Evolutionary conservation across 495 filamentous ascomycete genomes (phyloP), one percentile per base, ranked within the genome.

Genomic region (Xylaria longipes): DNA sequence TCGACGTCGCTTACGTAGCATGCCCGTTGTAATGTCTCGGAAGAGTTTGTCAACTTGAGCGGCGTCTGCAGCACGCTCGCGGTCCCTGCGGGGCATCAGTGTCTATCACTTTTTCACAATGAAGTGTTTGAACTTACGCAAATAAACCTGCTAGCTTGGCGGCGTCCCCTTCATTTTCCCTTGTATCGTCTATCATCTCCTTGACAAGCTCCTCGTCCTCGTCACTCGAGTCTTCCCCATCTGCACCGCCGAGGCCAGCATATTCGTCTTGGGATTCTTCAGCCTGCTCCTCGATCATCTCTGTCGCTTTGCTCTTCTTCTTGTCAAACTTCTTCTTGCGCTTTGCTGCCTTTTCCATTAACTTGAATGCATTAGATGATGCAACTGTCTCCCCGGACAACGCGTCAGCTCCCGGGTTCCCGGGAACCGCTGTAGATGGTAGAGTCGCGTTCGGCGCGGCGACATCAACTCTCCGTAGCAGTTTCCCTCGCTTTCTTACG

Each of bases 221-320:
- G 46, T 91, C 90, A 29, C 84, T 89, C 62, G 90, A 91, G 48
- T 94, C 93, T 71, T 99, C 97, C 62, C 95, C 94, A 79, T 93
- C 94, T 5, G 87, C 91, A 52, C 96, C 96, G 58, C 97, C 97
- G 50, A 98, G 84, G 2, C 97, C 97, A 41, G 95, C 96, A 78
- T 97, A 99, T 79, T 99, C 96, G 78, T 99, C 96, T 78, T 98
- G 97, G 0, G 97, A 98, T 83, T 99, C 96, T 74, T 96, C 93
- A 48, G 96, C 96, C 75, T 96, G 93, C 72, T 98, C 96, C 71
- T 98, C 88, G 22, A 99, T 84, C 84, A 97, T 93, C 17, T 91
- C 90, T 68, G 90, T 94, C 0, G 94, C 95, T 75, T 94, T 92
- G 80, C 93, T 97, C 78, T 91, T 96, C 75, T 91, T 93, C 83